These are phyloP conservation scores for Polyporus tsugae DNA, from an alignment of 1,284 basidiomycete genomes.

Conservation along the genomic window DNA sequence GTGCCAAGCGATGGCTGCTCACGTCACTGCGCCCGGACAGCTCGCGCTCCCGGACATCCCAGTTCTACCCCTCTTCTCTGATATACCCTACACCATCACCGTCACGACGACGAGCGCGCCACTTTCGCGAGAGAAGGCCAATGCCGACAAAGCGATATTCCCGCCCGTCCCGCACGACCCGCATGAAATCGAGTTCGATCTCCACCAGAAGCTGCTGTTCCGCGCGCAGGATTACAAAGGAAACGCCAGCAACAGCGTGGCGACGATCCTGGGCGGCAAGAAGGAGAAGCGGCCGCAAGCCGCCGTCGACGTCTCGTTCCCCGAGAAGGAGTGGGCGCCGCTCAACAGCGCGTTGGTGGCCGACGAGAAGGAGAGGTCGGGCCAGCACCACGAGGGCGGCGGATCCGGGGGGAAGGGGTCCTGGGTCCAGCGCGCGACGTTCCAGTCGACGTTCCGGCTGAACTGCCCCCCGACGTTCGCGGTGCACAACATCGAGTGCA, in stretches of 20 bases:
- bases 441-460: slow-evolving; percentile 21
- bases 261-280: neutral
- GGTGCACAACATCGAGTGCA: slow-evolving; percentile 15
- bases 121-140: slow-evolving; percentile 18
- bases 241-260: neutral
- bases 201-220: neutral
- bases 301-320: neutral
- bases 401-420: slow-evolving; percentile 7
- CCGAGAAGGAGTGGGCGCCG: slow-evolving; percentile 16
- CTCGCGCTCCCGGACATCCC: slow-evolving; percentile 26
- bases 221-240: neutral
- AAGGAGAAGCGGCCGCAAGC: neutral
- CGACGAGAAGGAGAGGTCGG: neutral
- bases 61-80: slow-evolving; percentile 22
- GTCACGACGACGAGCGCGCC: slow-evolving; percentile 24
- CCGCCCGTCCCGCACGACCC: neutral
- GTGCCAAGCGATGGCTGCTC: neutral
- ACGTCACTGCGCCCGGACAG: neutral
- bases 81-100: slow-evolving; percentile 21
- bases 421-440: slow-evolving; percentile 22
- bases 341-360: neutral
- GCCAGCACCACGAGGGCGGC: neutral
- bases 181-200: neutral
- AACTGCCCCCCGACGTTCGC: slow-evolving; percentile 25
- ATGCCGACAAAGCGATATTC: neutral